These are phyloP conservation scores for Alnus rubra DNA, from an alignment of 306 rosid genomes.

Conservation along the genomic window DNA sequence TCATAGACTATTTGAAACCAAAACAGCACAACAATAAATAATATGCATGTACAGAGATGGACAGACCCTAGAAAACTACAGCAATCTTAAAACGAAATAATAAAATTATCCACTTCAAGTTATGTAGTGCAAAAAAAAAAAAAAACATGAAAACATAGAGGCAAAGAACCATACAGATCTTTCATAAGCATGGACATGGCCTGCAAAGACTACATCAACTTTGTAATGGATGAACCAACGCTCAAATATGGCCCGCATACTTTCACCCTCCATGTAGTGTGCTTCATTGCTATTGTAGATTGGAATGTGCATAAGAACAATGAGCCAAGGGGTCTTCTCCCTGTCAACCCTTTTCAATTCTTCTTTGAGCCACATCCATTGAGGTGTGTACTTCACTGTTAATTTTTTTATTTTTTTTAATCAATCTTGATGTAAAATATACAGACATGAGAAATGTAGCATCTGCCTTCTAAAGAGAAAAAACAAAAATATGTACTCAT, in stretches of 20 bases:
- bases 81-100: neutral
- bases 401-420: neutral
- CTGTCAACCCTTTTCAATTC: constrained; percentile 78
- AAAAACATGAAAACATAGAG: neutral
- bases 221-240: constrained; percentile 76
- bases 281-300: constrained; percentile 79
- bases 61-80: neutral
- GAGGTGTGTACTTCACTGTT: constrained; percentile 94
- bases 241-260: constrained; percentile 81
- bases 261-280: constrained; percentile 95
- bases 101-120: neutral
- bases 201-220: constrained; percentile 90
- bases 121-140: neutral
- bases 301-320: constrained; percentile 89
- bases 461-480: neutral
- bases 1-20: neutral
- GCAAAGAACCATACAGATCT: constrained; percentile 72
- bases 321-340: constrained; percentile 94
- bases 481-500: neutral
- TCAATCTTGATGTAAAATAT: neutral
- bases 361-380: constrained; percentile 64
- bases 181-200: constrained; percentile 99
- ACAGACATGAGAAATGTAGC: neutral
- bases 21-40: neutral
- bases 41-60: neutral